phyloP scores from a whole-genome alignment of 345 rosid genomes.

The Brassica nigra region DNA sequence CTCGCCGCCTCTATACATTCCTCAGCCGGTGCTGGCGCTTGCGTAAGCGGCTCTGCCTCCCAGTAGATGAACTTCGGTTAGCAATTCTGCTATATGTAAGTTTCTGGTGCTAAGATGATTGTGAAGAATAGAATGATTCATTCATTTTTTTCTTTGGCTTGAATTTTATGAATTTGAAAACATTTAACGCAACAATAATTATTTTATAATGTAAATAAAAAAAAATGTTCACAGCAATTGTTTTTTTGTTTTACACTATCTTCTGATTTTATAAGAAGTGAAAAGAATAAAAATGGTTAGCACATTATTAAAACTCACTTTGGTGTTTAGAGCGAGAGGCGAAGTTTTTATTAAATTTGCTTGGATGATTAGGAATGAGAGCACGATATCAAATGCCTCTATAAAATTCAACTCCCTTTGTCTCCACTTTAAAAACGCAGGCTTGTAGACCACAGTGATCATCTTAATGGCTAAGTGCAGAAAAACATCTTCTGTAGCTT shows the following conservation, averaged over 20 bases:
- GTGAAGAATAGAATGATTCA: not conserved
- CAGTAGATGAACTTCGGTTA: too few species aligned
- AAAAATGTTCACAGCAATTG: not conserved
- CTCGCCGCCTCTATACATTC: not conserved
- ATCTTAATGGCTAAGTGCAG: not conserved
- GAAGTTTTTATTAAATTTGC: not conserved
- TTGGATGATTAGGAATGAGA: not conserved
- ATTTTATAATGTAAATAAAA: too few species aligned
- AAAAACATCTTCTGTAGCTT: not conserved
- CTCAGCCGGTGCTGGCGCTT: too few species aligned
- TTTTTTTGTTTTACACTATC: too few species aligned
- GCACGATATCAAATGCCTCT: not conserved
- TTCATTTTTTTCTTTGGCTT: not conserved
- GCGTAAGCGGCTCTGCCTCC: too few species aligned
- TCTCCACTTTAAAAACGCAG: slow-evolving; percentile 27
- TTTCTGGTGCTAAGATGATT: too few species aligned
- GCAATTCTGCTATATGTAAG: too few species aligned
- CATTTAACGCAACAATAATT: not conserved
- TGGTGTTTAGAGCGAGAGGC: not conserved
- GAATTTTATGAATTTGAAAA: not conserved
- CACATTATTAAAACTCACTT: not conserved
- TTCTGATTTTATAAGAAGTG: too few species aligned
- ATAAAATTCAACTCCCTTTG: not conserved
- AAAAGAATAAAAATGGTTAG: too few species aligned
- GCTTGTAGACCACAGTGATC: not conserved